These are phyloP conservation scores for Aureobasidium namibiae DNA, from an alignment of 2,329 filamentous ascomycete genomes.

Conservation along the genomic window DNA sequence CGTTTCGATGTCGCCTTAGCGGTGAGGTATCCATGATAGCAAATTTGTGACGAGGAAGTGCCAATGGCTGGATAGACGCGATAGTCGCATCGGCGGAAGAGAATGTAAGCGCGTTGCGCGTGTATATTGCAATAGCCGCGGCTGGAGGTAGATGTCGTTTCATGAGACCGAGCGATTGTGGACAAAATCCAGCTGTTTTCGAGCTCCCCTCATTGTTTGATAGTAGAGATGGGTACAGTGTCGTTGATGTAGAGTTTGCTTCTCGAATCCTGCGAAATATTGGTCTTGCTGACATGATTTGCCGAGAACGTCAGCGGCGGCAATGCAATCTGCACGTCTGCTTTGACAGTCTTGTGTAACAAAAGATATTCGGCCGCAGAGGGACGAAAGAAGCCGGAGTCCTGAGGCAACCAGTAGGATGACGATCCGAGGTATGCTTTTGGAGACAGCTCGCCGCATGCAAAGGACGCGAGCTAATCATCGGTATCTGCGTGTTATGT, in stretches of 20 bases:
- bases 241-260: constrained; percentile 7
- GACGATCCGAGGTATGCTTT: neutral
- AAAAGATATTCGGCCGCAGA: neutral
- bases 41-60: neutral
- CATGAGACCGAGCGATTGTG: neutral
- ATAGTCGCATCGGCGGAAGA: neutral
- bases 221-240: neutral
- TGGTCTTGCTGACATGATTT: neutral
- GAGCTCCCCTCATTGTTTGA: neutral
- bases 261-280: constrained; percentile 1
- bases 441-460: neutral
- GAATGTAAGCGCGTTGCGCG: neutral
- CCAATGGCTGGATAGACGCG: constrained; percentile 1
- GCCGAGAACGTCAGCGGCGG: neutral
- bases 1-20: neutral
- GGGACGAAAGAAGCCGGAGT: neutral
- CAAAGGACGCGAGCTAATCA: neutral
- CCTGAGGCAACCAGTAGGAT: neutral
- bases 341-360: neutral
- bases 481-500: neutral
- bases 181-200: neutral
- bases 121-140: neutral
- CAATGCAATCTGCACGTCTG: neutral
- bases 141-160: neutral
- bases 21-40: neutral